Evolutionary conservation across 352 stramenopile genomes (phyloP).

Genomic region (Pythium coloratum): DNA sequence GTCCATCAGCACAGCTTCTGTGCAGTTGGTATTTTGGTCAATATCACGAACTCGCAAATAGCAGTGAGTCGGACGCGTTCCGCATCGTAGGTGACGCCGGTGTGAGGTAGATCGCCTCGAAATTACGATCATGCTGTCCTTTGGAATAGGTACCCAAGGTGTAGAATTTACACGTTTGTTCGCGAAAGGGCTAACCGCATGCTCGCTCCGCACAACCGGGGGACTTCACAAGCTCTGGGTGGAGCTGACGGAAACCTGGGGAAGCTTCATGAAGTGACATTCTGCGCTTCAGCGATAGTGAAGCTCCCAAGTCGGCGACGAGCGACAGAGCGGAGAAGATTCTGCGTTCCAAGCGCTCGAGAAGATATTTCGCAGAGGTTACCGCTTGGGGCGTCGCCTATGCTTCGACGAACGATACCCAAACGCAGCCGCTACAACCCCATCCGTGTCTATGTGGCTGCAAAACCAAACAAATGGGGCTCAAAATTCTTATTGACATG

Average conservation of each 20-base stretch:
- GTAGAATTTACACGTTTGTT: too few relatives aligned
- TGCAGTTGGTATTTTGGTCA: too few relatives aligned
- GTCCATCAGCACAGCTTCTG: too few relatives aligned
- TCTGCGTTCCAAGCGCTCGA: constrained; percentile 1
- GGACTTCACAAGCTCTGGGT: neutral
- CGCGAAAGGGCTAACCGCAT: neutral
- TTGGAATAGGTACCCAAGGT: too few relatives aligned
- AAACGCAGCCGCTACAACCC: neutral
- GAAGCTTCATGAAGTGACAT: too few relatives aligned
- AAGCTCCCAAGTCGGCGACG: neutral
- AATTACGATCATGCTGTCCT: too few relatives aligned
- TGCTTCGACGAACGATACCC: neutral
- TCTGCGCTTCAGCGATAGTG: neutral
- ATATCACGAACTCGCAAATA: too few relatives aligned
- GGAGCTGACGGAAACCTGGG: too few relatives aligned
- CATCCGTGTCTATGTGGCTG: constrained; percentile 12
- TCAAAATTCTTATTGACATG: constrained; percentile 12
- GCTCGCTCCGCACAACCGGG: too few relatives aligned
- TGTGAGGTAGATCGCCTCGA: too few relatives aligned
- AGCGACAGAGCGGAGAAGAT: neutral
- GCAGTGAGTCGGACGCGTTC: too few relatives aligned
- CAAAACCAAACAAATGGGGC: constrained; percentile 13
- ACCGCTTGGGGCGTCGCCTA: neutral
- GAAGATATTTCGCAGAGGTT: neutral
- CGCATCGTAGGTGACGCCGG: too few relatives aligned